Conservation (phyloP, 768 basidiomycete genomes). For the Amanita pallidorosea region DNA sequence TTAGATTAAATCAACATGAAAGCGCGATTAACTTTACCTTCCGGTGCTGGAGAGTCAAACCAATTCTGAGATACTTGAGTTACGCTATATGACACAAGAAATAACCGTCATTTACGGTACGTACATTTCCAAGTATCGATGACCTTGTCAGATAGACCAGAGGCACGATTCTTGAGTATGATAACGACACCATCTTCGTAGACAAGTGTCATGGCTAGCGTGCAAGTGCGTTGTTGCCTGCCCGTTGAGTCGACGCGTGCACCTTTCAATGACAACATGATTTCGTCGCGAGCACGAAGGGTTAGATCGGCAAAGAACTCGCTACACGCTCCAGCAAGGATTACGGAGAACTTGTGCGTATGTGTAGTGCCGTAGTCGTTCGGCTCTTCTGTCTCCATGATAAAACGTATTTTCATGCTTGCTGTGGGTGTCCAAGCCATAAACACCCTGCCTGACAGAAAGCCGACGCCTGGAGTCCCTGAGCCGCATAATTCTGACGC, state of each 20-base stretch:
- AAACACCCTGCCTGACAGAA: slow-evolving; percentile 27
- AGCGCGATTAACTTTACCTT: slow-evolving; percentile 10
- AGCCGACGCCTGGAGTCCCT: slow-evolving; percentile 22
- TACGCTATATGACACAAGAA: not conserved
- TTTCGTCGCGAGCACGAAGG: slow-evolving; percentile 28
- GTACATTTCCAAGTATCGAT: slow-evolving; percentile 33
- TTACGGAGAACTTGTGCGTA: slow-evolving; percentile 26
- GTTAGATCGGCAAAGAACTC: slow-evolving; percentile 23
- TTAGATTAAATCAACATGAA: not conserved
- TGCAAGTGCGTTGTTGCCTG: slow-evolving; percentile 17
- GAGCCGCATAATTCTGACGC: slow-evolving; percentile 21
- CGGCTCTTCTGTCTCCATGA: slow-evolving; percentile 16
- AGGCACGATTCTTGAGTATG: slow-evolving; percentile 21
- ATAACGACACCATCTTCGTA: slow-evolving; percentile 33
- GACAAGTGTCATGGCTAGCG: slow-evolving; percentile 28
- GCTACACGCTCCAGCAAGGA: slow-evolving; percentile 21
- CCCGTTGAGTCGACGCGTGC: slow-evolving; percentile 18
- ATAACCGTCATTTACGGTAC: slow-evolving; percentile 6
- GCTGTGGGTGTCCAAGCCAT: slow-evolving; percentile 33
- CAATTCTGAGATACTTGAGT: slow-evolving; percentile 15
- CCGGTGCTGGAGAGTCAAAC: slow-evolving; percentile 18
- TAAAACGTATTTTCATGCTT: slow-evolving; percentile 17
- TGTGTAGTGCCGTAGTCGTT: slow-evolving; percentile 7
- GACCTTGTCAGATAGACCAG: slow-evolving; percentile 10
- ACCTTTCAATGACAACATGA: slow-evolving; percentile 40